Evolutionary conservation across 768 basidiomycete genomes (phyloP).

Genomic region (Mycena crocata): DNA sequence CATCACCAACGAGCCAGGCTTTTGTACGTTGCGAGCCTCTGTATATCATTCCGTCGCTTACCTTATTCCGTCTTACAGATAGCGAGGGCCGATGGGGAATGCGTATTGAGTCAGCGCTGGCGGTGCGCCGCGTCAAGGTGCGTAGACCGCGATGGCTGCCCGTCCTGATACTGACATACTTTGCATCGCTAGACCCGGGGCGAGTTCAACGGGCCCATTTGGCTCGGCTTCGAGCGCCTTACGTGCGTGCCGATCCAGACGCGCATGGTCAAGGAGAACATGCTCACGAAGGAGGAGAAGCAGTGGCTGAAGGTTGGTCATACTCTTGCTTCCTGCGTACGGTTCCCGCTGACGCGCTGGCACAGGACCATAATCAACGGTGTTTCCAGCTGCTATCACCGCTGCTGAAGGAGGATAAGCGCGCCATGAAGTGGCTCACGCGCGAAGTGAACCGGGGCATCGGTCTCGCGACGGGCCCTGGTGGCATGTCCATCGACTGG

Average conservation of each 20-base stretch:
- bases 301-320: slow-evolving; percentile 81
- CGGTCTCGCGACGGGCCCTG: slow-evolving; percentile 76
- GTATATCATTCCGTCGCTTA: slow-evolving; percentile 29
- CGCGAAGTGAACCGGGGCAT: slow-evolving; percentile 82
- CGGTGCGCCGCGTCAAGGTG: slow-evolving; percentile 74
- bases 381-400: slow-evolving; percentile 76
- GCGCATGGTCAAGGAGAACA: slow-evolving; percentile 83
- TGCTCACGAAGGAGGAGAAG: slow-evolving; percentile 89
- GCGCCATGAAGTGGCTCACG: slow-evolving; percentile 84
- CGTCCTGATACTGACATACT: slow-evolving; percentile 13
- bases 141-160: slow-evolving; percentile 29
- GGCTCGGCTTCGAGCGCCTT: slow-evolving; percentile 92
- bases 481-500: slow-evolving; percentile 85
- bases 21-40: slow-evolving; percentile 66
- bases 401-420: slow-evolving; percentile 79
- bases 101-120: slow-evolving; percentile 89
- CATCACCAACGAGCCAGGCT: slow-evolving; percentile 95
- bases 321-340: slow-evolving; percentile 6
- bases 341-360: not conserved
- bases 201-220: slow-evolving; percentile 77
- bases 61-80: slow-evolving; percentile 54
- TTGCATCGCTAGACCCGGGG: slow-evolving; percentile 66
- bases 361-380: slow-evolving; percentile 82
- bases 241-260: slow-evolving; percentile 96
- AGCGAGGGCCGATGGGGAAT: slow-evolving; percentile 87